These are phyloP conservation scores for Penicilliopsis zonata DNA, from an alignment of 495 filamentous ascomycete genomes.

Conservation along the genomic window DNA sequence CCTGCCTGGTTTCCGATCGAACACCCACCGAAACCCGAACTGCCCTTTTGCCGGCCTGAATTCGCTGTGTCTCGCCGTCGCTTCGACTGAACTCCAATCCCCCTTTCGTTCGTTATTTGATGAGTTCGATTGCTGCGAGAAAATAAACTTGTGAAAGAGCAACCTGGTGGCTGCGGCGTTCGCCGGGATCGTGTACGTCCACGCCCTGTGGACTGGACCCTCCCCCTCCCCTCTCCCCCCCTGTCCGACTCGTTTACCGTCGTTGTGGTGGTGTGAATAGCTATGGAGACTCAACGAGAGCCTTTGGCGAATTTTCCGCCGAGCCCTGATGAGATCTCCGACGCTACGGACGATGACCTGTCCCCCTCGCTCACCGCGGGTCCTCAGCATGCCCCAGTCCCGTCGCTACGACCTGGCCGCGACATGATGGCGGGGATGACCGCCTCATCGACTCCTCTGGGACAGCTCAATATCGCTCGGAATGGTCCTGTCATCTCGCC, in stretches of 20 bases:
- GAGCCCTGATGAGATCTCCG: not conserved
- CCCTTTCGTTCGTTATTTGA: not conserved
- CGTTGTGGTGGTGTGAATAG: not conserved
- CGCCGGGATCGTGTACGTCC: no score
- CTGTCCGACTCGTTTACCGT: not conserved
- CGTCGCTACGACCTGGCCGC: slow-evolving; percentile 15
- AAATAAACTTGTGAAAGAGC: not conserved
- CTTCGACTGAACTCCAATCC: not conserved
- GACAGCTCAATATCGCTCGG: slow-evolving; percentile 70
- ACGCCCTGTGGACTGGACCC: no score
- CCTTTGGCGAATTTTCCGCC: not conserved
- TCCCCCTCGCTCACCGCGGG: slow-evolving; percentile 6
- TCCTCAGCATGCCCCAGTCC: slow-evolving; percentile 9
- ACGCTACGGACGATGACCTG: slow-evolving; percentile 15
- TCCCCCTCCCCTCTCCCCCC: no score
- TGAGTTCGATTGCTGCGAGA: not conserved
- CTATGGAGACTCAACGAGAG: not conserved
- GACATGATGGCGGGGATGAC: slow-evolving; percentile 42
- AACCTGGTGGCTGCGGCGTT: not conserved
- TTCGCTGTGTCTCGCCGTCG: not conserved
- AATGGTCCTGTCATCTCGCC: slow-evolving; percentile 33
- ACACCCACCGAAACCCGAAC: not conserved
- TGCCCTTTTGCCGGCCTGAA: not conserved
- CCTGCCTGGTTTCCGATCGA: not conserved
- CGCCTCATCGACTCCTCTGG: slow-evolving; percentile 66